Evolutionary conservation across 108 stramenopile species (phyloP).

Genomic region (Stephanodiscus triporus): DNA sequence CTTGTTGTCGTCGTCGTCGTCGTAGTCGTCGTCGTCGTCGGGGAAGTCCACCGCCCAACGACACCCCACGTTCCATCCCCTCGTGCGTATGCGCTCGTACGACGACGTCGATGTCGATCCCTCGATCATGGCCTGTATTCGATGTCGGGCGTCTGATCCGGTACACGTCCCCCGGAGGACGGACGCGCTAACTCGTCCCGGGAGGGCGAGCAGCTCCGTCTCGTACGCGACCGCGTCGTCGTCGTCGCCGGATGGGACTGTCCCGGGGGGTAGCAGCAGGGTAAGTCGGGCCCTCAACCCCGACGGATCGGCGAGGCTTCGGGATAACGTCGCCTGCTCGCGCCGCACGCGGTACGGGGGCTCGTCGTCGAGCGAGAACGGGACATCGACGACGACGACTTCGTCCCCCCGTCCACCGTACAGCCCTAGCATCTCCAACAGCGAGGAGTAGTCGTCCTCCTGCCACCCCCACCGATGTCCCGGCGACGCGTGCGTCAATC

Average conservation of each 20-base stretch:
- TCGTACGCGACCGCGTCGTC: conserved; percentile 11
- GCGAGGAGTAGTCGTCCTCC: conserved; percentile 38
- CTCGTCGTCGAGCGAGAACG: conserved; percentile 39
- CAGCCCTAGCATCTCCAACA: conserved; percentile 31
- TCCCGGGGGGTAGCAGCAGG: conserved; percentile 11
- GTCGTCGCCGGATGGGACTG: neutral
- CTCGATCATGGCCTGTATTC: neutral
- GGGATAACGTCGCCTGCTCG: conserved; percentile 20
- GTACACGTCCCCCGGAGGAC: neutral
- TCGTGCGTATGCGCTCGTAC: conserved; percentile 13
- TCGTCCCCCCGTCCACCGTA: neutral
- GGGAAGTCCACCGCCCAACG: conserved; percentile 33
- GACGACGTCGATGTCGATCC: conserved; percentile 2
- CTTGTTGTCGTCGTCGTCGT: neutral
- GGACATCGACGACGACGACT: neutral
- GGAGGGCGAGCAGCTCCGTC: conserved; percentile 20
- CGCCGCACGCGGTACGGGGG: conserved; percentile 21
- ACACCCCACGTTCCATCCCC: conserved; percentile 18
- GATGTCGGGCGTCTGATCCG: conserved; percentile 6
- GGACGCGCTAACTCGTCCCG: conserved; percentile 10
- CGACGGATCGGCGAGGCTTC: conserved; percentile 41
- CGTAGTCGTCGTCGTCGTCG: conserved; percentile 5
- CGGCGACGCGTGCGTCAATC: conserved; percentile 7
- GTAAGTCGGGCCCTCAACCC: conserved; percentile 37
- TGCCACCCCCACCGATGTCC: conserved; percentile 27